A percentile compares a stretch with the other conserved stretches of the same genome.
Evolutionary conservation across 148 eudicot species (phyloP).

Genomic region (Cornus kousa): DNA sequence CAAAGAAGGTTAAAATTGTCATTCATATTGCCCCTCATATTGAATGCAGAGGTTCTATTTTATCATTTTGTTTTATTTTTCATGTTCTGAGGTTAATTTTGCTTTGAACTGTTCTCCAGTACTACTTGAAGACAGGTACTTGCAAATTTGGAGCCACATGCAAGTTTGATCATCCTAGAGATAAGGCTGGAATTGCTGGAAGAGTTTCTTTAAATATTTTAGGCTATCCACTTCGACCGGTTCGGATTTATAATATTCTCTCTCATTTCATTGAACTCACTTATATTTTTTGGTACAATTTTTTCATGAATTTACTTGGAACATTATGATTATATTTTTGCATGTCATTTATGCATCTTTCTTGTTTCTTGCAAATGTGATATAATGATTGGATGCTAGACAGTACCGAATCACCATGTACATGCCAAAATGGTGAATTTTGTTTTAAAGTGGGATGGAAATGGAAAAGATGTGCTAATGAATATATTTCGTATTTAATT

Average conservation of each 20-base stretch:
- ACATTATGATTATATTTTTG: neutral
- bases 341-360: neutral
- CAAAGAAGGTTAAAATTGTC: neutral
- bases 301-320: neutral
- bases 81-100: neutral
- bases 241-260: slow-evolving; percentile 23
- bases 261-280: neutral
- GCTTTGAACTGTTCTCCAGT: slow-evolving; percentile 41
- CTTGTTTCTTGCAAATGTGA: neutral
- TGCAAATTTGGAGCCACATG: slow-evolving; percentile 97
- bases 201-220: slow-evolving; percentile 72
- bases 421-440: neutral
- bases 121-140: slow-evolving; percentile 87
- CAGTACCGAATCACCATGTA: too few species aligned
- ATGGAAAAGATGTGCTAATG: too few species aligned
- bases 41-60: slow-evolving; percentile 3
- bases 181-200: slow-evolving; percentile 91
- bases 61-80: neutral
- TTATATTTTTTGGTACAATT: neutral
- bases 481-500: too few species aligned
- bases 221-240: slow-evolving; percentile 99
- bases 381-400: neutral
- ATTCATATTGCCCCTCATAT: neutral
- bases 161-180: slow-evolving; percentile 96
- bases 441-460: neutral